Percentiles rank a stretch among this genome's conserved stretches.
Evolutionary conservation across 768 basidiomycete species (phyloP).

Genomic region (Trametes maxima): DNA sequence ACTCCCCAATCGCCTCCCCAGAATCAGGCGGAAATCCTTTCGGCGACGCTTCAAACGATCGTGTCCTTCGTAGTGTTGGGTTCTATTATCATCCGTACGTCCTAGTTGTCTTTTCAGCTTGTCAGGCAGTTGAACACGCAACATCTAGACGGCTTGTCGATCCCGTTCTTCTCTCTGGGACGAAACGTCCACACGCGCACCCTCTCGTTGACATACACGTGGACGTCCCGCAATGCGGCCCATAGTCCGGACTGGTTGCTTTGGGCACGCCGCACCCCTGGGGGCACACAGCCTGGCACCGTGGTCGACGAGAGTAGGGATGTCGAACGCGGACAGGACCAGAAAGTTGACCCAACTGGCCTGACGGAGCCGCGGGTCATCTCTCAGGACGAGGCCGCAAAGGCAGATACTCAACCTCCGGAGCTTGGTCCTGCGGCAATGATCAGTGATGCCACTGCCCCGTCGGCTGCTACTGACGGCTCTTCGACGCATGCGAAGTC

Average conservation of each 20-base stretch:
- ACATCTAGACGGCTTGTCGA: constrained; percentile 64
- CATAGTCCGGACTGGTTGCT: constrained; percentile 50
- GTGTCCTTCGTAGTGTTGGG: constrained; percentile 86
- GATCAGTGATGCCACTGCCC: constrained; percentile 20
- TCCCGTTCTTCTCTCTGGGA: constrained; percentile 64
- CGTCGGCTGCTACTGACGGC: constrained; percentile 2
- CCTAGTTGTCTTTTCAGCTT: not conserved
- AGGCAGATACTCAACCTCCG: not conserved
- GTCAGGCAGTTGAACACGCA: not conserved
- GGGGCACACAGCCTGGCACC: constrained; percentile 8
- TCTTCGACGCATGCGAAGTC: not conserved
- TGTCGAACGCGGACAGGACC: constrained; percentile 18
- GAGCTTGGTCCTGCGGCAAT: constrained; percentile 18
- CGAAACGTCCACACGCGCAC: constrained; percentile 49
- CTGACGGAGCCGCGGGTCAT: not conserved
- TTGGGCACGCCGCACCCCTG: constrained; percentile 34
- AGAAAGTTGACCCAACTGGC: not conserved
- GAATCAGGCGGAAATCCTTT: constrained; percentile 73
- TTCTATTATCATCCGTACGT: constrained; percentile 81
- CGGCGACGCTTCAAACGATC: constrained; percentile 74
- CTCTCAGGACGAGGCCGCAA: not conserved
- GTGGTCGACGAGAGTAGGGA: not conserved
- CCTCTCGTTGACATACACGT: constrained; percentile 46
- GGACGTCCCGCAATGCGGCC: constrained; percentile 36
- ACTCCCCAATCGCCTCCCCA: constrained; percentile 58